phyloP scores from a whole-genome alignment of 23 red algal genomes.

The Gracilariopsis chorda region DNA sequence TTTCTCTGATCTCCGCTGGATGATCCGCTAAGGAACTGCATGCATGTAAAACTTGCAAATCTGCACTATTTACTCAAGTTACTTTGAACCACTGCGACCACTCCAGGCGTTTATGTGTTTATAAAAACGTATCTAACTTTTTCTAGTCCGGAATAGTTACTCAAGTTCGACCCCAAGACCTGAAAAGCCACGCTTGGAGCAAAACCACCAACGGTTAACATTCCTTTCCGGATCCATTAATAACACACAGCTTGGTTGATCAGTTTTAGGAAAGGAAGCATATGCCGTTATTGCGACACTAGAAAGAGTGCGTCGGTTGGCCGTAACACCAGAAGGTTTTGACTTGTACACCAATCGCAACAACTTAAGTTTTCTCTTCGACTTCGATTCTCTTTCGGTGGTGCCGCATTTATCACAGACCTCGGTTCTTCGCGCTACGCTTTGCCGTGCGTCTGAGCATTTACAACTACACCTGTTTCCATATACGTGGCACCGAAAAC shows the following conservation, averaged over 20 bases:
- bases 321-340: neutral
- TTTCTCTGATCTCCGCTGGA: neutral
- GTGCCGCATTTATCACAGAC: neutral
- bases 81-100: neutral
- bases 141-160: constrained; percentile 4
- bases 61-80: neutral
- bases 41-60: neutral
- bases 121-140: neutral
- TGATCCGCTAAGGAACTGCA: neutral
- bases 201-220: neutral
- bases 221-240: constrained; percentile 12
- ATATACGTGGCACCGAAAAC: constrained; percentile 24
- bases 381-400: neutral
- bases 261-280: neutral
- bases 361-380: constrained; percentile 19
- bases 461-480: constrained; percentile 2
- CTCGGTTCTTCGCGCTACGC: neutral
- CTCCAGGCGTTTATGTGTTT: neutral
- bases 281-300: neutral
- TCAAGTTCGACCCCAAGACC: neutral
- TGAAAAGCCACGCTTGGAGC: neutral
- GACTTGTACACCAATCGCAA: constrained; percentile 2
- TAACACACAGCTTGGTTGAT: neutral
- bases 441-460: neutral
- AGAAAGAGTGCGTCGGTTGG: neutral